Evolutionary conservation across 176 grass and related monocot genomes (phyloP).

Genomic region (Oryza rufipogon): DNA sequence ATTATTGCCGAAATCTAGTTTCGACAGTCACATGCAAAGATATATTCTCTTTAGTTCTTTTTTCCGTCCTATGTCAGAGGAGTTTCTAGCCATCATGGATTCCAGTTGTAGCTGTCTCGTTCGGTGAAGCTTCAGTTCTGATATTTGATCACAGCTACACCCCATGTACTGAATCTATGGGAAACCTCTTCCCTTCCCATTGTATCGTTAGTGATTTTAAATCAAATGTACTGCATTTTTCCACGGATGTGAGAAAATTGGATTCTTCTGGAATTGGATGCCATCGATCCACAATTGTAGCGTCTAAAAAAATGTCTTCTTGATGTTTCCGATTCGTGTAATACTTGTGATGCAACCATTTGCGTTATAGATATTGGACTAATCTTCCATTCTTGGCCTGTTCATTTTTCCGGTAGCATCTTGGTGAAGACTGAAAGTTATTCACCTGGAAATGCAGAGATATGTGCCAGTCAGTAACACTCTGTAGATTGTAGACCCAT

Average conservation of each 20-base stretch:
- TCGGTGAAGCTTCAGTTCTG: constrained; percentile 3
- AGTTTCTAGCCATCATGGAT: constrained; percentile 7
- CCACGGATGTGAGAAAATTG: background rate
- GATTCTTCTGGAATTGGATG: background rate
- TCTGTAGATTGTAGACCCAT: background rate
- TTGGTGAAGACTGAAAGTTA: background rate
- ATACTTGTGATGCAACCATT: background rate
- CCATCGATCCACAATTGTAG: background rate
- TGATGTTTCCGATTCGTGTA: background rate
- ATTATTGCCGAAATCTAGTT: too few species aligned
- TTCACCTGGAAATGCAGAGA: constrained; percentile 47
- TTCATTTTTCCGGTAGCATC: constrained; percentile 27
- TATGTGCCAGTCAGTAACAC: constrained; percentile 25
- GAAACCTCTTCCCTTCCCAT: background rate
- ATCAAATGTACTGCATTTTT: background rate
- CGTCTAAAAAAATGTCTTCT: background rate
- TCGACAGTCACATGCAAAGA: background rate
- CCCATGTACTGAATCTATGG: constrained; percentile 14
- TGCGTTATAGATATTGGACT: constrained; percentile 23
- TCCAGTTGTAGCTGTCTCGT: background rate
- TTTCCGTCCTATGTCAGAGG: background rate
- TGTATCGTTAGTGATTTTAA: background rate
- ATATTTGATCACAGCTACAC: background rate
- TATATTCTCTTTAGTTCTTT: background rate
- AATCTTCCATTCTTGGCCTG: constrained; percentile 16